Conservation (phyloP, 257 asterid species). For the Cynanchum wilfordii region DNA sequence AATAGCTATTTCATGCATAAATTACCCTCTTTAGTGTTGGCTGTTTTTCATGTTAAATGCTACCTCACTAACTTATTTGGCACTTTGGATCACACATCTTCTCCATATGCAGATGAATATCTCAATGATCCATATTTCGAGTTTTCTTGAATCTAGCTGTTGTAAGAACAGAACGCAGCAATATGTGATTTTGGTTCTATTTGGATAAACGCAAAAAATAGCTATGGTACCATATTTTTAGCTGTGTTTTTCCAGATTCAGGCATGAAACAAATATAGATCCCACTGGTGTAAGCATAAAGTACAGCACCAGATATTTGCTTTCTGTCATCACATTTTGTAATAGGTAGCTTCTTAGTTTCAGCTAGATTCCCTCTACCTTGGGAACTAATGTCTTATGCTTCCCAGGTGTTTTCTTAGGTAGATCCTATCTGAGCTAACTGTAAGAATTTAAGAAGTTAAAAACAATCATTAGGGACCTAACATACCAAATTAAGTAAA, state of each 20-base stretch:
- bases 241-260: not conserved
- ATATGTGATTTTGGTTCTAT: not conserved
- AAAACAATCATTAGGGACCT: no score
- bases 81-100: not conserved
- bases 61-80: not conserved
- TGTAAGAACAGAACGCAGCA: not conserved
- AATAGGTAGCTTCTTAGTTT: not conserved
- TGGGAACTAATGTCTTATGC: not conserved
- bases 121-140: not conserved
- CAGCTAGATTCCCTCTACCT: not conserved
- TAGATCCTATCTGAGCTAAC: not conserved
- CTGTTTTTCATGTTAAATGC: not conserved
- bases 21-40: not conserved
- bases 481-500: no score
- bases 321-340: not conserved
- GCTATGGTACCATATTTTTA: not conserved
- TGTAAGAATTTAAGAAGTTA: not conserved
- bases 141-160: not conserved
- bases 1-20: not conserved
- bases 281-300: not conserved
- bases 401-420: not conserved
- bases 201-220: not conserved
- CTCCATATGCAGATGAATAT: not conserved
- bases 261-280: not conserved
- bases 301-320: not conserved